phyloP scores from a whole-genome alignment of 1,139 yeast species.

The Kluyveromyces sp. region DNA sequence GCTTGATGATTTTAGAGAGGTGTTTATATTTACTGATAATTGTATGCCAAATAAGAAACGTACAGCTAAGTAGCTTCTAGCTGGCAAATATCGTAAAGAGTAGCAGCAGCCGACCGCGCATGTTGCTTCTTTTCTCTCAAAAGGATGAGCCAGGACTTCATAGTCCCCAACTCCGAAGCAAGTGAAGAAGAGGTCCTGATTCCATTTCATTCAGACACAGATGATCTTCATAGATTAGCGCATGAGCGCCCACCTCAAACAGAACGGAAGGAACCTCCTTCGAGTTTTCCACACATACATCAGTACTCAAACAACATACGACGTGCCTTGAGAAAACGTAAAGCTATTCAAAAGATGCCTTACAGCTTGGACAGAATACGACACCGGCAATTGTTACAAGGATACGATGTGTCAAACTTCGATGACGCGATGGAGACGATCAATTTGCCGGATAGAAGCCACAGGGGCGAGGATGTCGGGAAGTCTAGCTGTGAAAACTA shows the following conservation, averaged over 20 bases:
- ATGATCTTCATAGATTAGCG: too few relatives aligned
- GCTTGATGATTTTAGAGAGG: too few relatives aligned
- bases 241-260: not conserved
- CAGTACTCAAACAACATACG: conserved; percentile 1
- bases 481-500: not conserved
- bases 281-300: not conserved
- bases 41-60: not conserved
- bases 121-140: not conserved
- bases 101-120: not conserved
- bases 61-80: too few relatives aligned
- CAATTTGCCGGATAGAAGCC: conserved; percentile 8
- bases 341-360: conserved; percentile 31
- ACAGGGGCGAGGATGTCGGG: not conserved
- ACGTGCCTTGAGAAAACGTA: conserved; percentile 26
- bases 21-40: too few relatives aligned
- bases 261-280: not conserved
- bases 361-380: conserved; percentile 30
- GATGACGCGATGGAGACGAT: conserved; percentile 14
- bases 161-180: conserved; percentile 19
- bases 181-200: conserved; percentile 13
- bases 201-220: conserved; percentile 8
- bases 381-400: conserved; percentile 27
- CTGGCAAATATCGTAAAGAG: too few relatives aligned
- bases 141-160: conserved; percentile 1
- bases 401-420: conserved; percentile 23